Evolutionary conservation across 768 basidiomycete species (phyloP), one percentile per base, ranked within the genome.

Genomic region (Mycena floridula): DNA sequence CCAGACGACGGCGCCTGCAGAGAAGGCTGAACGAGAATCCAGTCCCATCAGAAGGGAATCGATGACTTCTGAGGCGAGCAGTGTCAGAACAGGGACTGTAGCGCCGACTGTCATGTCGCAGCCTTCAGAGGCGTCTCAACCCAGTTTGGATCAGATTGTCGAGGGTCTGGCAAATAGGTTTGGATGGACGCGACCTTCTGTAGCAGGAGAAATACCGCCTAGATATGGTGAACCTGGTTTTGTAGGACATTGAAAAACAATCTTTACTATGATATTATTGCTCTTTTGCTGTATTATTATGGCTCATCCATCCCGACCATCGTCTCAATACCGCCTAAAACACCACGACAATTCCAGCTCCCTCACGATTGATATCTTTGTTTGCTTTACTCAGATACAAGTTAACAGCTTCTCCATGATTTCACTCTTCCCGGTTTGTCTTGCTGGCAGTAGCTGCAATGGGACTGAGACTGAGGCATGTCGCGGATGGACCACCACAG

Each of bases 381-480:
- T n/a, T n/a, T n/a, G n/a, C n/a, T n/a, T n/a, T n/a, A n/a, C n/a
- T n/a, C n/a, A n/a, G n/a, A n/a, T n/a, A n/a, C n/a, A n/a, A n/a
- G n/a, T n/a, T n/a, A n/a, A n/a, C n/a, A n/a, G n/a, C n/a, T n/a
- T n/a, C n/a, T n/a, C n/a, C n/a, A n/a, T n/a, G n/a, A n/a, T n/a
- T n/a, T n/a, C n/a, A n/a, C n/a, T n/a, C n/a, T n/a, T n/a, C n/a
- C n/a, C n/a, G n/a, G n/a, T n/a, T n/a, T 74, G 73, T 40, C 64
- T 64, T 24, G 68, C 70, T n/a, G n/a, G n/a, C n/a, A n/a, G n/a
- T n/a, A n/a, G n/a, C n/a, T 2, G 72, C 70, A 4, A 82, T 60
- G 1, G 76, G 79, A 7, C 77, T 74, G 41, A 85, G 57, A 28
- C 75, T 80, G 6, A n/a, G n/a, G n/a, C n/a, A n/a, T n/a, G n/a